These are phyloP conservation scores for Acephala macrosclerotiorum DNA, from an alignment of 2,329 filamentous ascomycete genomes.

Conservation along the genomic window DNA sequence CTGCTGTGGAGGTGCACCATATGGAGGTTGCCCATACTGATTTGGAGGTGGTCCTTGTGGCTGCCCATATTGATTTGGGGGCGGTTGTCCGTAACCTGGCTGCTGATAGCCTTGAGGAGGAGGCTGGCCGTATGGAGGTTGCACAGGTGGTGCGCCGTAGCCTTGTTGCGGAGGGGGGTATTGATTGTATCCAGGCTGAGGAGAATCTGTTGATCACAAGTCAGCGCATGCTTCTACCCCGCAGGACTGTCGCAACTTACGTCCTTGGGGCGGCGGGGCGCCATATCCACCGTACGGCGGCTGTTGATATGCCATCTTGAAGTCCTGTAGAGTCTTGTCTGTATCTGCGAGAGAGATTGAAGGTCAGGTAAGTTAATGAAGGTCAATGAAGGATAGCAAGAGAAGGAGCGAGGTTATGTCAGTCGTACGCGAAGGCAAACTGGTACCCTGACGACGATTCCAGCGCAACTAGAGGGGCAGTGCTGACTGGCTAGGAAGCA, in stretches of 20 bases:
- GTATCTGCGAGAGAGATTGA: neutral
- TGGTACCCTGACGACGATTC: conserved; percentile 8
- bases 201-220: conserved; percentile 22
- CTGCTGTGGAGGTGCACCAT: conserved; percentile 18
- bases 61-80: conserved; percentile 27
- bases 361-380: conserved; percentile 13
- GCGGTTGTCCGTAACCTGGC: conserved; percentile 22
- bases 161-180: conserved; percentile 29
- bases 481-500: conserved; percentile 21
- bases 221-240: conserved; percentile 18
- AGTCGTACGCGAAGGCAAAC: conserved; percentile 23
- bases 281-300: conserved; percentile 23
- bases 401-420: conserved; percentile 18
- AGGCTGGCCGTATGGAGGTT: conserved; percentile 26
- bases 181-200: conserved; percentile 22
- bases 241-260: conserved; percentile 17
- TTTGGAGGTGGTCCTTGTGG: conserved; percentile 25
- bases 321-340: neutral
- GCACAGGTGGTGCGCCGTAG: conserved; percentile 30
- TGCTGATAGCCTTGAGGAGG: conserved; percentile 9
- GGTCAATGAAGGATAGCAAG: conserved; percentile 19
- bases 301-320: conserved; percentile 30
- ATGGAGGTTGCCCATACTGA: conserved; percentile 28
- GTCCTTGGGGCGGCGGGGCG: conserved; percentile 25
- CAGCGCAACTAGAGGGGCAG: conserved; percentile 25